These are phyloP conservation scores for Calvatia gigantea DNA, from an alignment of 768 basidiomycete genomes.

Conservation along the genomic window DNA sequence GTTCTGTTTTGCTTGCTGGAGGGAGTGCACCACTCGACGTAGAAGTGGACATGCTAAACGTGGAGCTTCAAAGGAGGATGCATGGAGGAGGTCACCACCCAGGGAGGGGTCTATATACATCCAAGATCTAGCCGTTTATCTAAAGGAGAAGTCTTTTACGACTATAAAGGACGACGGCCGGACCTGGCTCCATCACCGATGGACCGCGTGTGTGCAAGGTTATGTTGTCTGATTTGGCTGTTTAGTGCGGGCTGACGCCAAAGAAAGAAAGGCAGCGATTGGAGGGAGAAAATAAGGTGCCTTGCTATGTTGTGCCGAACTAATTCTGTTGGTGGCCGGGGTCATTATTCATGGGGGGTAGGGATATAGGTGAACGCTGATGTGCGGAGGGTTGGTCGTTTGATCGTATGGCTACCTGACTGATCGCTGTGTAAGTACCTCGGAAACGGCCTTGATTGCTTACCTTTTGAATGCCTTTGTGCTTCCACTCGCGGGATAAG, in stretches of 20 bases:
- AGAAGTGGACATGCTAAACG: not conserved
- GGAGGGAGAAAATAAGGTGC: not conserved
- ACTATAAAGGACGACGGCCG: not conserved
- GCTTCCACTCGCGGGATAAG: too few relatives aligned
- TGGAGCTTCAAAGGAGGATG: not conserved
- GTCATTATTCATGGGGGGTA: too few relatives aligned
- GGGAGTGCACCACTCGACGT: not conserved
- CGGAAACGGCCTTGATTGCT: too few relatives aligned
- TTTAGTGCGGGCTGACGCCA: not conserved
- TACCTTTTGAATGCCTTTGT: too few relatives aligned
- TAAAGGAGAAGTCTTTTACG: constrained; percentile 10
- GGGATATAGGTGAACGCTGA: too few relatives aligned
- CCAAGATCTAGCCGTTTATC: constrained; percentile 1
- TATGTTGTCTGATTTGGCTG: constrained; percentile 2
- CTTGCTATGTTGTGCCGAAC: not conserved
- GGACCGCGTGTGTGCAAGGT: not conserved
- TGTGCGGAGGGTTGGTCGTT: too few relatives aligned
- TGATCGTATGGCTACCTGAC: too few relatives aligned
- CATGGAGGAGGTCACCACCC: not conserved
- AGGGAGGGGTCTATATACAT: constrained; percentile 20
- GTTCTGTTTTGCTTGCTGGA: not conserved
- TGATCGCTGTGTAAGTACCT: too few relatives aligned
- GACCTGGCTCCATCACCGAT: not conserved
- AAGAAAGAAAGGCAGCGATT: not conserved
- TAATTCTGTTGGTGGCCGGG: not conserved